Conservation (phyloP, 805 yeast genomes). For the Phaffomyces antillensis region DNA sequence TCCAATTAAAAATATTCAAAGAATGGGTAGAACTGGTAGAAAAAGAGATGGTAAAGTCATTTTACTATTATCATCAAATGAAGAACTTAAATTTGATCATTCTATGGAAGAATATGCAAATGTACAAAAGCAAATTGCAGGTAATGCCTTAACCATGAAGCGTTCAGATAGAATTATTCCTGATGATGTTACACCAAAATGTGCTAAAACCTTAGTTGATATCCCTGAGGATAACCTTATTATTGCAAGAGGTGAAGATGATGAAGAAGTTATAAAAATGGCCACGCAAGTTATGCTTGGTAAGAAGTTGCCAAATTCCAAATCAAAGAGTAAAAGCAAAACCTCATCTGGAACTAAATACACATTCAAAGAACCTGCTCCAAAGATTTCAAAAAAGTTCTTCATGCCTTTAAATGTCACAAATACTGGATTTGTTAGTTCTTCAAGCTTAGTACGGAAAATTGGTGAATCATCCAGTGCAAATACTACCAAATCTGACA, state of each 20-base stretch:
- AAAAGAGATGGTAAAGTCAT: conserved; percentile 82
- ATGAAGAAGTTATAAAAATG: conserved; percentile 58
- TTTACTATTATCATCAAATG: conserved; percentile 68
- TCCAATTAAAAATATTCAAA: conserved; percentile 86
- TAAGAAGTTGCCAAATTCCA: conserved; percentile 17
- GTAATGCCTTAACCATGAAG: conserved; percentile 35
- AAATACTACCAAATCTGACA: background rate
- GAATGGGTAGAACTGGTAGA: conserved; percentile 99
- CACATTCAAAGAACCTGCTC: conserved; percentile 8
- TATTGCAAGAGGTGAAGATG: conserved; percentile 45
- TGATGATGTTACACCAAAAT: conserved; percentile 40
- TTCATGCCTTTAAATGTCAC: conserved; percentile 69
- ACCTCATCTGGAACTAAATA: conserved; percentile 3
- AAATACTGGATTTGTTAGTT: conserved; percentile 51
- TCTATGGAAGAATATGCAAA: conserved; percentile 79
- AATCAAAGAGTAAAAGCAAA: conserved; percentile 8
- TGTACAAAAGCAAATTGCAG: conserved; percentile 64
- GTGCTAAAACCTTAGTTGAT: conserved; percentile 49
- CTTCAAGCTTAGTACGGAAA: conserved; percentile 38
- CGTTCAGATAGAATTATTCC: conserved; percentile 69
- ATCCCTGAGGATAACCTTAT: conserved; percentile 67
- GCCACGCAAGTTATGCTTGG: conserved; percentile 61
- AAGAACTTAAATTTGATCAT: conserved; percentile 68
- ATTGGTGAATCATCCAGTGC: conserved; percentile 3
- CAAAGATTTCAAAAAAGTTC: conserved; percentile 38